Base-by-base conservation (phyloP, 352 stramenopile genomes). In the Globisporangium canariense region DNA sequence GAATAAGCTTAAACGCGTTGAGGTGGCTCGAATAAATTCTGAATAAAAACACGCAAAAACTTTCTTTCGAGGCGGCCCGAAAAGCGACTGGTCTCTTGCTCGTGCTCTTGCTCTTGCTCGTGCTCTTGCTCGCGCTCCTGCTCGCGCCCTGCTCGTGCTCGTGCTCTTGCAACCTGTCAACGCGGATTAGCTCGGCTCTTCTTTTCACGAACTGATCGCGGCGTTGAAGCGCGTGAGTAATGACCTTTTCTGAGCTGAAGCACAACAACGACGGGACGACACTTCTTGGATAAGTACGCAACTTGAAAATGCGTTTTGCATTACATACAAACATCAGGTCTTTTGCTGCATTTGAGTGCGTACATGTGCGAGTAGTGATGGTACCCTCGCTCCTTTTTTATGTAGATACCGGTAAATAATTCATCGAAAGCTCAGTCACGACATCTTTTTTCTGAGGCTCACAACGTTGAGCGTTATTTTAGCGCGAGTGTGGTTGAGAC, bases 181-280 rank as follows among this genome's bases (percentile, higher is more conserved):
- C 18, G 49, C 25, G 46, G n/a, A 28, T 25, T n/a, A 52, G 46
- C n/a, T 53, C 20, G 46, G 6, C 46, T 54, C 10, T 9, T 55
- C 16, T 38, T 55, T 38, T 20, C 25, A 22, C n/a, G 5, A 22
- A 56, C 16, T 10, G 50, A 56, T 56, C 50, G 28, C 41, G 25
- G 28, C 32, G 25, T 41, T 56, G 25, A 25, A 40, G 25, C 25
- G 14, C 8, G 28, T 25, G 50, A 40, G 50, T 56, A 41, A 56
- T 56, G 14, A 28, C 25, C 14, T 56, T 56, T 54, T 56, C 50
- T 56, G 50, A 56, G 14, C 50, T 56, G 49, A 34, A 36, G 16
- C 8, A 40, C 34, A 40, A 40, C 34, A 38, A 53, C 28, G 46
- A 54, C 22, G 22, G 47, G 46, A 6, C 20, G 34, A 40, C 11